These are phyloP conservation scores for Aureobasidium melanogenum DNA, from an alignment of 2,329 filamentous ascomycete genomes.

Conservation along the genomic window DNA sequence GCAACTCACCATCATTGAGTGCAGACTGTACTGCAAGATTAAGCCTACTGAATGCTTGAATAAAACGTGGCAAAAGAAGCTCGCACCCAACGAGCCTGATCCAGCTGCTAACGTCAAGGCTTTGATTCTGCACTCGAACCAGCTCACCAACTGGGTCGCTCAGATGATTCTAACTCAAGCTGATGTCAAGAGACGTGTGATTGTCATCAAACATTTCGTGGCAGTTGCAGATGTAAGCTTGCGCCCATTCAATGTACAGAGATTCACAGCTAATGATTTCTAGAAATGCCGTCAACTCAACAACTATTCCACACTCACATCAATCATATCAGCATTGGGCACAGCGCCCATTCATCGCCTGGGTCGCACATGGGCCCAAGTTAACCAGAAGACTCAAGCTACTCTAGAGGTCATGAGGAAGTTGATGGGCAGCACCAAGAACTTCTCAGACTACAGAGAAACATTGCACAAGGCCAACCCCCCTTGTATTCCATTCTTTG, in stretches of 20 bases:
- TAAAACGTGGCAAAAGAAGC: conserved; percentile 98
- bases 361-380: conserved; percentile 87
- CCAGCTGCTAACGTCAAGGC: conserved; percentile 92
- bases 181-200: conserved; percentile 90
- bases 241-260: background rate
- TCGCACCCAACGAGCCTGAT: conserved; percentile 69
- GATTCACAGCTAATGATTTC: conserved; percentile 19
- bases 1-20: conserved; percentile 94
- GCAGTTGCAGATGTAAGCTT: conserved; percentile 83
- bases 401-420: conserved; percentile 85
- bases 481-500: conserved; percentile 96
- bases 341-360: conserved; percentile 92
- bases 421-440: conserved; percentile 95
- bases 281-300: conserved; percentile 90
- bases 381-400: conserved; percentile 72
- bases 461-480: conserved; percentile 86
- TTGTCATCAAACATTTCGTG: conserved; percentile 98
- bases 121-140: conserved; percentile 93
- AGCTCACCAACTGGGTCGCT: conserved; percentile 98
- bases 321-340: conserved; percentile 90
- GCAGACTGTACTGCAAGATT: conserved; percentile 88
- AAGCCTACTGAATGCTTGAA: conserved; percentile 93
- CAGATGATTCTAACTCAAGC: conserved; percentile 96
- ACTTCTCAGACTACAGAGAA: conserved; percentile 95
- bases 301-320: conserved; percentile 95